Evolutionary conservation across 306 rosid species (phyloP).

Genomic region (Alnus glutinosa): DNA sequence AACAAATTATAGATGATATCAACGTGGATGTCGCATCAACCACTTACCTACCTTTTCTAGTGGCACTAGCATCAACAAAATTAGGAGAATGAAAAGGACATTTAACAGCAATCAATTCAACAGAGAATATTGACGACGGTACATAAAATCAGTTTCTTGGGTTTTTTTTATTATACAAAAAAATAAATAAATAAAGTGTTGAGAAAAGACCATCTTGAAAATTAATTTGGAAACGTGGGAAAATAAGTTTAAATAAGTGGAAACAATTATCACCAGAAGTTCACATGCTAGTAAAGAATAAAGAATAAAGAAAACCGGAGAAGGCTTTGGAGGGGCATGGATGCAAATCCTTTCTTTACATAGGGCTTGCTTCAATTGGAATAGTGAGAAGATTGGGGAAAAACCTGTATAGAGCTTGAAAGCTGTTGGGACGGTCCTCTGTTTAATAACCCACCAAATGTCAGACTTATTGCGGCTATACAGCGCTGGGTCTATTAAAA

Average conservation of each 20-base stretch:
- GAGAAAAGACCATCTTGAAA: too few species aligned
- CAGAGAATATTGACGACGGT: constrained; percentile 5
- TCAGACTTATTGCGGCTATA: constrained; percentile 82
- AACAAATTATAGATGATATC: constrained; percentile 7
- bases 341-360: constrained; percentile 3
- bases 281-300: constrained; percentile 29
- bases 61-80: constrained; percentile 4
- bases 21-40: constrained; percentile 25
- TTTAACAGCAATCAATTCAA: constrained; percentile 5
- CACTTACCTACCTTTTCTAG: constrained; percentile 25
- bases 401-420: constrained; percentile 95
- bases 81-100: constrained; percentile 39
- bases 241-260: too few species aligned
- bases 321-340: not conserved
- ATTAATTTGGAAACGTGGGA: too few species aligned
- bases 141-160: too few species aligned
- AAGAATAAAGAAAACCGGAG: not conserved
- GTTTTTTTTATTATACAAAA: too few species aligned
- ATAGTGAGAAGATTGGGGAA: constrained; percentile 5
- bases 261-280: constrained; percentile 10
- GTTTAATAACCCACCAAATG: constrained; percentile 84
- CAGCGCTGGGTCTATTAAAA: constrained; percentile 81
- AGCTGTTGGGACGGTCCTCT: constrained; percentile 74
- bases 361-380: not conserved
- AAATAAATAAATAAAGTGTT: not conserved